Base-by-base conservation (phyloP, 495 filamentous ascomycete species). In the Lindgomyces ingoldianus region DNA sequence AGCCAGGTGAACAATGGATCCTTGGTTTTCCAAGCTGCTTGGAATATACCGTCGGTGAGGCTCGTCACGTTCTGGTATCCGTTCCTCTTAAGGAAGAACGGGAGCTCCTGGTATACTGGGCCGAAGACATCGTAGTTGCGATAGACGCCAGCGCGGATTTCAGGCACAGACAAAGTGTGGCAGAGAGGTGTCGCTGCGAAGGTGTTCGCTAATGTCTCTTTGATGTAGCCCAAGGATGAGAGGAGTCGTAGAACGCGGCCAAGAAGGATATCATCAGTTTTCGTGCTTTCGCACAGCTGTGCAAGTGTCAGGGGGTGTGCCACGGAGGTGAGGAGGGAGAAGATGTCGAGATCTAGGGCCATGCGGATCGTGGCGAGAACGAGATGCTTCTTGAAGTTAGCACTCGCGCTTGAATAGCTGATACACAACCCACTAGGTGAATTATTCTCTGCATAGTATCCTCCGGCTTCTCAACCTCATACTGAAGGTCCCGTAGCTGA, bases 101-200 rank as follows among this genome's bases (percentile, higher is more conserved):
- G 56, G 4, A 49, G 2, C 4, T 8, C 56, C 21, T 59, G 56
- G 56, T 21, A 59, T 1, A 16, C 2, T 1, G 44, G 56, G 26
- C 41, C 44, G 44, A 47, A 18, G 4, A 59, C 44, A 26, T 49
- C 41, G n/a, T n/a, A n/a, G 22, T 21, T 42, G 56, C 56, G 26
- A 18, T 59, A 42, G 3, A 59, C 12, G n/a, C 22, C 44, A 3
- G 41, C 56, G 30, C 18, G 22, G 22, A 33, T 30, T 3, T 21
- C 56, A 4, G 56, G 56, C 14, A 39, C 14, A n/a, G 56, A 47
- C n/a, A n/a, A 59, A 44, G 18, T 39, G 47, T 12, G 4, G 2
- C 14, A 44, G 18, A 11, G 21, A 8, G 42, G 47, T 4, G 56
- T 21, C 2, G n/a, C 25, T 3, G 44, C 14, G 44, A 59, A 59